These are phyloP conservation scores for Cladosporium sp. DNA, from an alignment of 2,329 filamentous ascomycete species.

Conservation along the genomic window DNA sequence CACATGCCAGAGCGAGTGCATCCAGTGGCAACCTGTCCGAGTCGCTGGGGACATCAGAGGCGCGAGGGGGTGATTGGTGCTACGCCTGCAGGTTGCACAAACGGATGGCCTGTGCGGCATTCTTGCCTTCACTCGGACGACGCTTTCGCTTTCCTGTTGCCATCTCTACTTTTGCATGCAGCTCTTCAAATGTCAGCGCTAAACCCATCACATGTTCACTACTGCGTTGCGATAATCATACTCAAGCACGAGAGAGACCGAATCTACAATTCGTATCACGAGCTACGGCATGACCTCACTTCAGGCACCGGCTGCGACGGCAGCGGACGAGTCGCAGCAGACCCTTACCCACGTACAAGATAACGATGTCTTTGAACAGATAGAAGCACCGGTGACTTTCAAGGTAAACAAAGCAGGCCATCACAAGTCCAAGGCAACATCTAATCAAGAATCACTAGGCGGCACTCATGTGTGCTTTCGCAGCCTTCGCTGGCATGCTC, in stretches of 20 bases:
- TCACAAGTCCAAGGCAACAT: background rate
- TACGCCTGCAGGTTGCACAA: constrained; percentile 1
- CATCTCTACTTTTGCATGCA: background rate
- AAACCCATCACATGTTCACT: background rate
- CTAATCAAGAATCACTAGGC: constrained; percentile 36
- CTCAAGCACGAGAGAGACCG: background rate
- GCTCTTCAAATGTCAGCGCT: background rate
- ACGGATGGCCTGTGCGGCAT: constrained; percentile 4
- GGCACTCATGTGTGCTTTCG: constrained; percentile 58
- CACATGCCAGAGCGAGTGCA: background rate
- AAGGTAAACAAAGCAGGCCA: constrained; percentile 18
- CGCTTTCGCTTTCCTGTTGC: constrained; percentile 1
- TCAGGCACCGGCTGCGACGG: background rate
- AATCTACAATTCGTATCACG: background rate
- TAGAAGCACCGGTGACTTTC: constrained; percentile 34
- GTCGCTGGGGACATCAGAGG: background rate
- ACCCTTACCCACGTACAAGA: background rate
- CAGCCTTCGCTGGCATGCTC: constrained; percentile 57
- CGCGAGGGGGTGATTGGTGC: constrained; percentile 6
- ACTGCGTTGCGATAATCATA: background rate
- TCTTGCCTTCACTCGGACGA: constrained; percentile 7
- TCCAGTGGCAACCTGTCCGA: background rate
- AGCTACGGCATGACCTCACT: background rate
- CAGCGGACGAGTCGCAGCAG: constrained; percentile 5
- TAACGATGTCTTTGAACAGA: constrained; percentile 1